A percentile compares a stretch with the other conserved stretches of the same genome.
phyloP scores from a whole-genome alignment of 495 filamentous ascomycete species.

The Penicillium daleae region DNA sequence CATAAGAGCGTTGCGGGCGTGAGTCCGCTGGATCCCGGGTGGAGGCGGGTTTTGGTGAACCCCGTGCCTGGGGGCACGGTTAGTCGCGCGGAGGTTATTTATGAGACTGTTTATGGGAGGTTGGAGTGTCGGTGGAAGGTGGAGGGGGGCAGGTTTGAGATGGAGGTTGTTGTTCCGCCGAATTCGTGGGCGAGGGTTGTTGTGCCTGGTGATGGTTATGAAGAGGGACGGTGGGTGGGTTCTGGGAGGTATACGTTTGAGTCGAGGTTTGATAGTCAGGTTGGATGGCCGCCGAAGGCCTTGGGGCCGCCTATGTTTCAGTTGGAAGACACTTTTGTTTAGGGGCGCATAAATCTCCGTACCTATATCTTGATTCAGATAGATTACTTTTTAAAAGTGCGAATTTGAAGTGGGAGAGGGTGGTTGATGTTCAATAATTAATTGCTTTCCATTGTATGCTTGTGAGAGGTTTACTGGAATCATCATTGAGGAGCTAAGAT shows the following conservation, averaged over 20 bases:
- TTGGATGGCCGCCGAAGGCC: slow-evolving; percentile 26
- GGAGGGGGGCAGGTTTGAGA: slow-evolving; percentile 16
- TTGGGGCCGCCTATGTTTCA: slow-evolving; percentile 20
- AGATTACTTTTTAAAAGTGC: too few species aligned
- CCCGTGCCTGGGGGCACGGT: slow-evolving; percentile 35
- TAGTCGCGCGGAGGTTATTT: slow-evolving; percentile 24
- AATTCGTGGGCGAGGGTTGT: slow-evolving; percentile 31
- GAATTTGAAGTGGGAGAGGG: too few species aligned
- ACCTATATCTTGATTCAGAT: too few species aligned
- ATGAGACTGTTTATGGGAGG: slow-evolving; percentile 35
- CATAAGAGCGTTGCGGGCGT: slow-evolving; percentile 33
- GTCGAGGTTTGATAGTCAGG: slow-evolving; percentile 14
- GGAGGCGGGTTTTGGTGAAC: slow-evolving; percentile 30
- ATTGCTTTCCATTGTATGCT: background rate
- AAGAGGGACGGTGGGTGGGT: slow-evolving; percentile 21
- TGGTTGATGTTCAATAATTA: too few species aligned
- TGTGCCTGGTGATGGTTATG: slow-evolving; percentile 22
- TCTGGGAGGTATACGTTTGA: slow-evolving; percentile 25
- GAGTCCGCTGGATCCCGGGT: slow-evolving; percentile 27
- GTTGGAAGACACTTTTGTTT: background rate
- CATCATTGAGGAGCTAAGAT: too few species aligned
- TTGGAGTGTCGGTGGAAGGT: slow-evolving; percentile 31
- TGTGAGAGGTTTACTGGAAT: too few species aligned
- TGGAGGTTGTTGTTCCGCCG: slow-evolving; percentile 35
- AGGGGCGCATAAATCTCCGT: too few species aligned